Base-by-base conservation (phyloP, 2,329 filamentous ascomycete species). In the Purpureocillium lavendulum region DNA sequence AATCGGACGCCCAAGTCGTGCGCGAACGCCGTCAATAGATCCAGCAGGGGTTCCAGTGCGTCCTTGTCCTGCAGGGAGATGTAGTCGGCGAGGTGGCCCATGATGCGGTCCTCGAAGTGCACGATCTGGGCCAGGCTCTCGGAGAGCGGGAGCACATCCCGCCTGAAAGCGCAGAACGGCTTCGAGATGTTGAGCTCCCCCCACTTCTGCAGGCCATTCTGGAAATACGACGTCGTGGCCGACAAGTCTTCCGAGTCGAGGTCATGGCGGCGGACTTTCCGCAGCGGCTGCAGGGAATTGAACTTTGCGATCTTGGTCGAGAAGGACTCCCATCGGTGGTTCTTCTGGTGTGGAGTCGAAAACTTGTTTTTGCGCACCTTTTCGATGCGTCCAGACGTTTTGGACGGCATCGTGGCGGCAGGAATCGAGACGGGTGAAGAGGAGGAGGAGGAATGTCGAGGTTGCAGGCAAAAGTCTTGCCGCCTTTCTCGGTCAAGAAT, bases 71-170 rank as follows among this genome's bases (percentile, higher is more conserved):
- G 81, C 52, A 77, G 77, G 39, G 80, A 77, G 45, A 97, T 89
- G 52, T 87, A 84, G 53, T 78, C 71, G 44, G 81, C 75, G 45
- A 99, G 69, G 43, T 83, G 60, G 30, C 78, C 78, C 73, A 95
- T 84, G 49, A 98, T 92, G 58, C 78, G 78, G 49, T 86, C 77
- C 64, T 94, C 83, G 61, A 94, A 85, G 67, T 97, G 85, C 44
- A 99, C 69, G 48, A 99, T 84, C 61, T 96, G 87, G 16, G 89
- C 82, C 33, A 99, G 74, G 56, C 82, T 96, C 61, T 97, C 89
- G 68, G 81, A 90, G 39, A 94, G 72, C 40, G 85, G 81, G 50
- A 76, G 71, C 35, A 87, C 80, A 57, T 86, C 77, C 46, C 81
- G 77, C 49, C 80, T 75, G 64, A 98, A 97, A 32, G 71, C 68